These are phyloP conservation scores for Trichoderma semiorbis DNA, from an alignment of 2,329 filamentous ascomycete genomes.

Conservation along the genomic window DNA sequence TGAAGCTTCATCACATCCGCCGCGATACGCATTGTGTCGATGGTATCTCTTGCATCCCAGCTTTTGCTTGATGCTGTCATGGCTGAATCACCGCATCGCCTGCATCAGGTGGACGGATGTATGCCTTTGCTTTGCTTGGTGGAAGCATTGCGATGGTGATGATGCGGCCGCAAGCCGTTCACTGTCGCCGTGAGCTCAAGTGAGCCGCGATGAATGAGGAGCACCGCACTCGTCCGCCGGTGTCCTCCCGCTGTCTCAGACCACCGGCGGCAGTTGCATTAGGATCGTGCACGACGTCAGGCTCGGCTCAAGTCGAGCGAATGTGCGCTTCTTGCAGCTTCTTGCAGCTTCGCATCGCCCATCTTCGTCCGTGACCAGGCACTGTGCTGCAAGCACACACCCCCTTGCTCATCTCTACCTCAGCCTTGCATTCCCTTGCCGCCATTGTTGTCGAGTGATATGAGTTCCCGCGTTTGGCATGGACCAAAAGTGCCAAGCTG, in stretches of 20 bases:
- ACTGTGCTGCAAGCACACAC: not conserved
- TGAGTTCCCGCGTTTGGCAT: constrained; percentile 2
- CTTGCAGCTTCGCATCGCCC: constrained; percentile 3
- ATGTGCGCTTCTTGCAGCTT: not conserved
- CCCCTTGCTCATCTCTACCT: not conserved
- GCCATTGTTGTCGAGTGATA: constrained; percentile 4
- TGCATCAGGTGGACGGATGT: not conserved
- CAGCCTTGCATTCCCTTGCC: constrained; percentile 10
- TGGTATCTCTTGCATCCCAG: not conserved
- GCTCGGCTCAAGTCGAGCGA: not conserved
- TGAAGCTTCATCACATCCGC: not conserved
- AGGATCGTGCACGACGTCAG: constrained; percentile 1
- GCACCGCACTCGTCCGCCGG: not conserved
- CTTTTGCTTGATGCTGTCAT: not conserved
- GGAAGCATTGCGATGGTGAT: constrained; percentile 21
- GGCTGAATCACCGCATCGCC: constrained; percentile 26
- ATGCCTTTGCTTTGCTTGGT: not conserved
- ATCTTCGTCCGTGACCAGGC: not conserved
- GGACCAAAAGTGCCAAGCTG: not conserved
- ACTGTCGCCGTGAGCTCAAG: constrained; percentile 8
- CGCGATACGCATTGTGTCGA: not conserved
- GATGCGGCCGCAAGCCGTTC: constrained; percentile 1
- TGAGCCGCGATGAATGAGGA: constrained; percentile 16
- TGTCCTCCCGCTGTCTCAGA: constrained; percentile 2
- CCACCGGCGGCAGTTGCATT: not conserved